These are phyloP conservation scores for Sporothrix brasiliensis DNA, from an alignment of 2,329 filamentous ascomycete species.

Conservation along the genomic window DNA sequence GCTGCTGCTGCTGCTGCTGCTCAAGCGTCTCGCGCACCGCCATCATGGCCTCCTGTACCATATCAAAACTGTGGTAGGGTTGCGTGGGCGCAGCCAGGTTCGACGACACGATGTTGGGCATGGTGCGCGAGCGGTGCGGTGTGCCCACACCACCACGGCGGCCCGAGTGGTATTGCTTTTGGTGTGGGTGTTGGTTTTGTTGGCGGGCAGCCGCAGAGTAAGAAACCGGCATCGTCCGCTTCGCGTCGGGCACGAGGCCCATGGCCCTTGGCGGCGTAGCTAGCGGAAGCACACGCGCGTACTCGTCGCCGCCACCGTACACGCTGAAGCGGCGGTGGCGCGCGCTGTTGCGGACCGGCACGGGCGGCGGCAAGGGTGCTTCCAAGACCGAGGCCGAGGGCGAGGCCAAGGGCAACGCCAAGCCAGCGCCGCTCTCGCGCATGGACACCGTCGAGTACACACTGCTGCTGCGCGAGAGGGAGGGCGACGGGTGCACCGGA, in stretches of 20 bases:
- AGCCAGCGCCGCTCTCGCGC: not conserved
- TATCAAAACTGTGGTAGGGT: conserved; percentile 28
- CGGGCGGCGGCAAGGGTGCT: conserved; percentile 11
- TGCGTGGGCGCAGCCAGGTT: not conserved
- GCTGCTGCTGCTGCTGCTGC: not conserved
- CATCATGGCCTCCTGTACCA: conserved; percentile 30
- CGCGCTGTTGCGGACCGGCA: conserved; percentile 27
- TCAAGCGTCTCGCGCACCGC: conserved; percentile 29
- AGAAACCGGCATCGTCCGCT: not conserved
- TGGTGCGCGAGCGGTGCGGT: conserved; percentile 12
- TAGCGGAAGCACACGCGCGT: not conserved
- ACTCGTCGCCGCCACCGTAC: conserved; percentile 34
- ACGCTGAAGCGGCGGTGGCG: conserved; percentile 35
- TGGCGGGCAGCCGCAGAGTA: not conserved
- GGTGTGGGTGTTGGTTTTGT: not conserved
- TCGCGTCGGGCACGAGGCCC: not conserved
- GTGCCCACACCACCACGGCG: not conserved
- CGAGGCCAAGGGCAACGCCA: too few species aligned
- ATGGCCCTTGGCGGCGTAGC: conserved; percentile 8
- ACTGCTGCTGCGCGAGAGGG: conserved; percentile 32
- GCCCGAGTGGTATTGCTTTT: not conserved
- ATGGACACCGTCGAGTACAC: conserved; percentile 25
- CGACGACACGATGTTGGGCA: not conserved
- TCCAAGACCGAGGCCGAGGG: not conserved
- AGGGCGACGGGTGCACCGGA: not conserved